phyloP scores from a whole-genome alignment of 371 early-diverging fungal genomes.

The Syncephalastrum monosporum region DNA sequence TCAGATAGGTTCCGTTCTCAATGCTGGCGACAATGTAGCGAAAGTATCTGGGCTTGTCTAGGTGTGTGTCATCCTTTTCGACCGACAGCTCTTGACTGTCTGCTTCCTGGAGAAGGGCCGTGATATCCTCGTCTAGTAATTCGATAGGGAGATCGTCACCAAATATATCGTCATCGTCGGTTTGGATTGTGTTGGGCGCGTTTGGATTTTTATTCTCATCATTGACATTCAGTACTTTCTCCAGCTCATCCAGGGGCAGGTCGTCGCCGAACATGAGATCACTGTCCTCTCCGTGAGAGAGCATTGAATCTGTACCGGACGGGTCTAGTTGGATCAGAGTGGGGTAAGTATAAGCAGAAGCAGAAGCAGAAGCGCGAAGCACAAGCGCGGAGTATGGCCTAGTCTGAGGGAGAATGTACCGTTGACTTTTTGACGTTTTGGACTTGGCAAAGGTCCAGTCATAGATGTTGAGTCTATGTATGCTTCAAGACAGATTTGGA shows the following conservation, averaged over 20 bases:
- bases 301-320: too few relatives aligned
- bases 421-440: too few relatives aligned
- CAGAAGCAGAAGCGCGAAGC: too few relatives aligned
- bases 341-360: too few relatives aligned
- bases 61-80: background rate
- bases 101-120: conserved; percentile 1
- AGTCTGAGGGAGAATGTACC: too few relatives aligned
- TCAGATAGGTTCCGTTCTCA: background rate
- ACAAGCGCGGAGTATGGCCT: too few relatives aligned
- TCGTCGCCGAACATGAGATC: conserved; percentile 25
- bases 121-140: conserved; percentile 19
- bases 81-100: background rate
- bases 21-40: conserved; percentile 17
- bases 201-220: background rate
- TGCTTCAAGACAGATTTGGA: too few relatives aligned
- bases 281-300: background rate
- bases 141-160: conserved; percentile 40
- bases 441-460: too few relatives aligned
- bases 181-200: background rate
- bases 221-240: conserved; percentile 2
- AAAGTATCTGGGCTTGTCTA: conserved; percentile 7
- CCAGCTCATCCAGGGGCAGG: conserved; percentile 16
- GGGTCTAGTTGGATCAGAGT: too few relatives aligned
- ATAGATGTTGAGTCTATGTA: too few relatives aligned
- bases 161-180: conserved; percentile 42